Percentiles rank a stretch among this genome's conserved stretches.
Conservation (phyloP, 2,329 filamentous ascomycete genomes). For the Fusarium decemcellulare region DNA sequence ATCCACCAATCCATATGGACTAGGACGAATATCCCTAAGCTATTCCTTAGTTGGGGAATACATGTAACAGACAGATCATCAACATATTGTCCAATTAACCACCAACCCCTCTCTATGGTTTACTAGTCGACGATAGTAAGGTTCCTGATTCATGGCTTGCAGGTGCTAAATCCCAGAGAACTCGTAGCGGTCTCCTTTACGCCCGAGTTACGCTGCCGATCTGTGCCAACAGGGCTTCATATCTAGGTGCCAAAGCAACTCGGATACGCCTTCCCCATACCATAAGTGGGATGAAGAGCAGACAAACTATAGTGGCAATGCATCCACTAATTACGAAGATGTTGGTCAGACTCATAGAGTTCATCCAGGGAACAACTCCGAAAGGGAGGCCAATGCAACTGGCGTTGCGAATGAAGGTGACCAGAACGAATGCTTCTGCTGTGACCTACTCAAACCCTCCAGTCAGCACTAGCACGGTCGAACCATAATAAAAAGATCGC, state of each 20-base stretch:
- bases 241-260: neutral
- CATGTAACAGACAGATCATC: no score
- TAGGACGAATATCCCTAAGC: no score
- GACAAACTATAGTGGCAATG: constrained; percentile 31
- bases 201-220: neutral
- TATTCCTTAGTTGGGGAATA: no score
- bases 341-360: neutral
- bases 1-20: no score
- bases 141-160: no score
- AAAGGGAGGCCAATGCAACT: neutral
- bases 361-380: neutral
- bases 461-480: neutral
- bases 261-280: constrained; percentile 45
- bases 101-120: no score
- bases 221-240: constrained; percentile 18
- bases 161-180: no score
- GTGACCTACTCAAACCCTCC: neutral
- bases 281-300: constrained; percentile 39
- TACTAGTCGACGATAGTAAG: no score
- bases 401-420: neutral
- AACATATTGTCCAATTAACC: no score
- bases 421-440: neutral
- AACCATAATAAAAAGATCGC: no score
- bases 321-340: constrained; percentile 12
- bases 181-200: neutral